Conservation (phyloP, 1,284 basidiomycete genomes). For the Sutorius eximius region DNA sequence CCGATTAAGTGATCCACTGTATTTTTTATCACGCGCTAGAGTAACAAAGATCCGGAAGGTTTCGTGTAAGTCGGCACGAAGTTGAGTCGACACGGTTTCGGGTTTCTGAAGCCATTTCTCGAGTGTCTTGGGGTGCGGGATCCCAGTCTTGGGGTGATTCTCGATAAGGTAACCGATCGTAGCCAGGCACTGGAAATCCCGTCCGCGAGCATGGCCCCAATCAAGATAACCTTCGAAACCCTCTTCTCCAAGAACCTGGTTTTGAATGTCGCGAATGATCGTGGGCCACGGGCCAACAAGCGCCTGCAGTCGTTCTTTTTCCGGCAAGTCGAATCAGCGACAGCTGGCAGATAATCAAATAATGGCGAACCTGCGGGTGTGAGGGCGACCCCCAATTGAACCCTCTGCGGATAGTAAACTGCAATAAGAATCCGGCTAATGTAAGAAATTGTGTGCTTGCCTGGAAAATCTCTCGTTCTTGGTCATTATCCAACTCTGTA, state of each 20-base stretch:
- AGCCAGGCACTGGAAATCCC: constrained; percentile 49
- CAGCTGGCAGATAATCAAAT: neutral
- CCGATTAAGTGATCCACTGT: constrained; percentile 39
- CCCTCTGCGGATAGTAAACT: constrained; percentile 36
- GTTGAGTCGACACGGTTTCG: constrained; percentile 30
- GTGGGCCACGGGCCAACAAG: constrained; percentile 45
- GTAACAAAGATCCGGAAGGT: constrained; percentile 45
- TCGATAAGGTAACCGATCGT: constrained; percentile 45
- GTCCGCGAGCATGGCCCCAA: constrained; percentile 47
- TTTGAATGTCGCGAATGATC: constrained; percentile 43
- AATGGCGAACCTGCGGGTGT: constrained; percentile 44
- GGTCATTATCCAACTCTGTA: constrained; percentile 36
- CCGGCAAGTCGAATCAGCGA: neutral
- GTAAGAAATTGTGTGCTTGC: constrained; percentile 18
- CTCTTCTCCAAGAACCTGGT: constrained; percentile 39
- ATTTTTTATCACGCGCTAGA: constrained; percentile 39
- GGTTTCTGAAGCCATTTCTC: constrained; percentile 43
- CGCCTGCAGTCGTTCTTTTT: constrained; percentile 48
- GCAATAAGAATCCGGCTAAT: neutral
- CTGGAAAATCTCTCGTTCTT: constrained; percentile 39
- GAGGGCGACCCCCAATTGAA: constrained; percentile 38
- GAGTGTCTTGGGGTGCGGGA: constrained; percentile 36
- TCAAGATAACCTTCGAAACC: constrained; percentile 46
- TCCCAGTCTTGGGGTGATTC: constrained; percentile 31
- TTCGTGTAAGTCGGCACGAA: constrained; percentile 37